Conservation (phyloP, 2,329 filamentous ascomycete genomes). For the Ceratocystis lukuohia region DNA sequence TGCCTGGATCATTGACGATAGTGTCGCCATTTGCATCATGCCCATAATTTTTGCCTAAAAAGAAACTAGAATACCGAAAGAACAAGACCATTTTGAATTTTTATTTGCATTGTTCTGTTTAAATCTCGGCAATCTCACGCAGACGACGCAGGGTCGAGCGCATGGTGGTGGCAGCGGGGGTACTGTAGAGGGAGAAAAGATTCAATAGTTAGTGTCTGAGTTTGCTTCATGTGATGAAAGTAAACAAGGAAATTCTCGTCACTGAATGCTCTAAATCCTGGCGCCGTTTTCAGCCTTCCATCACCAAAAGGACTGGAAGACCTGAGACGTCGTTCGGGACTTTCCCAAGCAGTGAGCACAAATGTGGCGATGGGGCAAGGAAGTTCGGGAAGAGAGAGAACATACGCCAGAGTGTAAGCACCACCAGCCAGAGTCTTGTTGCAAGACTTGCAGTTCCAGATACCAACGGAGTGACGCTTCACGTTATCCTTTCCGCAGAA, state of each 20-base stretch:
- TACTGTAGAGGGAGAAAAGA: constrained; percentile 40
- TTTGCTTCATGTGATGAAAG: neutral
- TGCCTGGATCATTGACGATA: constrained; percentile 18
- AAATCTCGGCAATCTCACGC: constrained; percentile 94
- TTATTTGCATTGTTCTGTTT: constrained; percentile 31
- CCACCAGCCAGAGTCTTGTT: constrained; percentile 70
- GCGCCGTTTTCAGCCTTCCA: too few relatives aligned
- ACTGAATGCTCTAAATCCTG: neutral
- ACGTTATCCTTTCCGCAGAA: constrained; percentile 98
- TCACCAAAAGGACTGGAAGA: neutral
- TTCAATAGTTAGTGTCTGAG: constrained; percentile 23
- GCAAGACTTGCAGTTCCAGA: constrained; percentile 95
- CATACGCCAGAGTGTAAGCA: constrained; percentile 94
- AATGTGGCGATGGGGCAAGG: neutral
- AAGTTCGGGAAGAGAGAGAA: constrained; percentile 27
- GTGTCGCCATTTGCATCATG: constrained; percentile 18
- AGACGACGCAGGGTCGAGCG: constrained; percentile 93
- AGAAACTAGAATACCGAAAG: constrained; percentile 12
- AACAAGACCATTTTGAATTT: constrained; percentile 21
- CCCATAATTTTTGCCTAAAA: constrained; percentile 18
- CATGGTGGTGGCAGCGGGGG: constrained; percentile 83
- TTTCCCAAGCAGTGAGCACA: neutral
- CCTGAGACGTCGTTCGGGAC: neutral
- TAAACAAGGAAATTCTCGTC: neutral
- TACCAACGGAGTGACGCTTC: constrained; percentile 80